These are phyloP conservation scores for Quercus lobata DNA, from an alignment of 331 rosid species.

Conservation along the genomic window DNA sequence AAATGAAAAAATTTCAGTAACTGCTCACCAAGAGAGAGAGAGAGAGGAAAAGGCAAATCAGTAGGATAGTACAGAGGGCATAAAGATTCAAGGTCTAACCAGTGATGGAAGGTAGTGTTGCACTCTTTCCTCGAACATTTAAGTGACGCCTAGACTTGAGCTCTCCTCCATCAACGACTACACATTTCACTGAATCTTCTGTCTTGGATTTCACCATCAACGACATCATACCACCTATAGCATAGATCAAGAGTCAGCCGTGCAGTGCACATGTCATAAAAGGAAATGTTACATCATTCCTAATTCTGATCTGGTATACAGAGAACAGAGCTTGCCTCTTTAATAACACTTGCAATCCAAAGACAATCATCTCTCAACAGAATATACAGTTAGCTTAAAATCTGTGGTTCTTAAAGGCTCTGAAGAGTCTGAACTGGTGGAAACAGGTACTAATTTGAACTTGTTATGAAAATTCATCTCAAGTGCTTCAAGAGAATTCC, in stretches of 20 bases:
- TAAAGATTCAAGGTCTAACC: constrained; percentile 43
- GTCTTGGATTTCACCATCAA: constrained; percentile 80
- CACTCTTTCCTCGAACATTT: constrained; percentile 98
- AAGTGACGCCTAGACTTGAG: constrained; percentile 91
- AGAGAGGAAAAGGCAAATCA: background rate
- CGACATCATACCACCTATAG: constrained; percentile 97
- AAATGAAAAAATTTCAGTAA: background rate
- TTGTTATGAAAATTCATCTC: background rate
- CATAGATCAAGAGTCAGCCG: constrained; percentile 25
- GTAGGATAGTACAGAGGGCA: background rate
- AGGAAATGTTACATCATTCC: background rate
- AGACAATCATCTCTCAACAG: background rate
- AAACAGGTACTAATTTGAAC: background rate
- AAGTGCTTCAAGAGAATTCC: background rate
- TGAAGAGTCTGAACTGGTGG: background rate
- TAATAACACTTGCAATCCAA: background rate
- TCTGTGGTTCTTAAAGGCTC: background rate
- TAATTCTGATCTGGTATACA: background rate
- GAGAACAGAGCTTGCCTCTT: background rate
- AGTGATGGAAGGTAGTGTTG: constrained; percentile 94
- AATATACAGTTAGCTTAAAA: background rate
- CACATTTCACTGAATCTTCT: constrained; percentile 83
- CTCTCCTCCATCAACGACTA: constrained; percentile 98
- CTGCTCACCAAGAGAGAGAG: background rate
- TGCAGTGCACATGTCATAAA: background rate